Evolutionary conservation across 192 early-diverging fungal species (phyloP).

Genomic region (Podila minutissima): DNA sequence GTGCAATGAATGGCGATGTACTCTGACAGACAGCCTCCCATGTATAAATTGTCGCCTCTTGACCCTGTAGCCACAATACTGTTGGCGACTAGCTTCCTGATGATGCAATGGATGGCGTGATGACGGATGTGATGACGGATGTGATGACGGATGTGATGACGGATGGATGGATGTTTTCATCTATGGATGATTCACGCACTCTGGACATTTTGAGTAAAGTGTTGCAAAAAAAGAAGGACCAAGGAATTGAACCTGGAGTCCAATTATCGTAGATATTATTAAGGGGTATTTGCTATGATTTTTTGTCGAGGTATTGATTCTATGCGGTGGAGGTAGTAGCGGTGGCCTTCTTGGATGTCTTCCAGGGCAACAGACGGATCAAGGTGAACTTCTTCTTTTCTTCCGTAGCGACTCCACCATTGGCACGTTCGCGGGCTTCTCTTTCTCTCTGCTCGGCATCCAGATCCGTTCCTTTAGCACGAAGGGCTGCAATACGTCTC

Average conservation of each 20-base stretch:
- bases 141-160: neutral
- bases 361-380: slow-evolving; percentile 47
- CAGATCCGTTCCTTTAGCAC: slow-evolving; percentile 47
- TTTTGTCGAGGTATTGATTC: neutral
- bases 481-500: slow-evolving; percentile 42
- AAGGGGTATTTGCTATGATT: neutral
- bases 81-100: too few relatives aligned
- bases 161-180: slow-evolving; percentile 4
- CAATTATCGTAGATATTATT: neutral
- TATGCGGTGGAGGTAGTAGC: neutral
- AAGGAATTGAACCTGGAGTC: neutral
- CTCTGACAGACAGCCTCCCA: too few relatives aligned
- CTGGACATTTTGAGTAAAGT: slow-evolving; percentile 28
- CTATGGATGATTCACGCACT: slow-evolving; percentile 21
- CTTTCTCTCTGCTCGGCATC: slow-evolving; percentile 43
- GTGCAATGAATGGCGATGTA: too few relatives aligned
- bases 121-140: slow-evolving; percentile 3
- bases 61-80: too few relatives aligned
- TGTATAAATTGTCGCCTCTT: too few relatives aligned
- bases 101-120: slow-evolving; percentile 9
- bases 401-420: slow-evolving; percentile 8
- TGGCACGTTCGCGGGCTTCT: slow-evolving; percentile 34
- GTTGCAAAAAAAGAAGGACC: slow-evolving; percentile 9
- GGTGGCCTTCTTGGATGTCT: slow-evolving; percentile 20
- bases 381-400: slow-evolving; percentile 51